Base-by-base conservation (phyloP, 2,329 filamentous ascomycete species). In the Fusarium concolor region DNA sequence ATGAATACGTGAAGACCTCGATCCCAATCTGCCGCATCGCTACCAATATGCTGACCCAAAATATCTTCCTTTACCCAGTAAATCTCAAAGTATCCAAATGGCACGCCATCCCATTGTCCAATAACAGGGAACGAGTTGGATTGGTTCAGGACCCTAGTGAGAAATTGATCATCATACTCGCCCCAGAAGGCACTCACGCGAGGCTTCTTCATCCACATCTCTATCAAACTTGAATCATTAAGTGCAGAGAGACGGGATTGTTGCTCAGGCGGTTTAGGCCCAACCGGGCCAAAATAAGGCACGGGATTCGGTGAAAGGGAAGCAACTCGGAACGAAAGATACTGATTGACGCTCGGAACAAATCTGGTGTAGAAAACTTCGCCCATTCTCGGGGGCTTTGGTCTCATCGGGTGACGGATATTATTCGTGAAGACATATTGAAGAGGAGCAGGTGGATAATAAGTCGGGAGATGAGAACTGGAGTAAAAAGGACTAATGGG, bases 31-130 rank as follows among this genome's bases (percentile, higher is more conserved):
- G 86, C 87, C 0, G 89, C 88, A 5, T 87, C 85, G 22, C 85
- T 85, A 1, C 89, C 85, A 6, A 96, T 79, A 67, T 93, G 85
- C 46, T 85, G 86, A 1, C 92, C 93, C 1, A 99, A 78, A 0
- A 84, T 81, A 75, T 98, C 96, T 76, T 99, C 96, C 75, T 97
- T 97, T 5, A 96, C 93, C 95, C 96, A 99, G 81, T 99, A 99
- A 33, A 99, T 86, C 81, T 99, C 96, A 76, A 99, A 97, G 77
- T 96, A 99, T 0, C 94, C 96, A 80, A 98, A 99, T 0, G 95
- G 95, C 62, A 95, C 91, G 12, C 93, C 94, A 72, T 98, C 93
- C 92, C 95, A 99, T 76, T 94, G 90, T 1, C 92, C 96, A 63
- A 98, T 95, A 1, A 90, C 93, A 0, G 96, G 96, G 78, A 98